Evolutionary conservation across 345 rosid species (phyloP), one percentile per base, ranked within the genome.

Genomic region (Lepidium aucheri): DNA sequence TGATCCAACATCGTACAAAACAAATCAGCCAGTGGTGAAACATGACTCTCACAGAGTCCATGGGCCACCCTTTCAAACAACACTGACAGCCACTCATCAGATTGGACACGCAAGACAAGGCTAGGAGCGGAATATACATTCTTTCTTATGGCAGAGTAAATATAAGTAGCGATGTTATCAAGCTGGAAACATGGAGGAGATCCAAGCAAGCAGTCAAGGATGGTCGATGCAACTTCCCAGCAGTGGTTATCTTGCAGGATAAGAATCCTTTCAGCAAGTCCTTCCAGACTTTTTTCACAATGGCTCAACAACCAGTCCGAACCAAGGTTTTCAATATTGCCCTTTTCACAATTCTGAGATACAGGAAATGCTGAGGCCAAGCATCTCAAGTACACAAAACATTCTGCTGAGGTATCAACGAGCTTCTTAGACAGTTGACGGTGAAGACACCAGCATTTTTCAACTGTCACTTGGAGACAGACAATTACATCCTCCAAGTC

Each of bases 171-270:
- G 46, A 82, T 70, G 47, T 65, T 66, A 44, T 77, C 75, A 64
- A 85, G 76, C 53, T 38, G 78, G 77, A 89, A 78, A 67, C 63
- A 72, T 12, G 41, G 68, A 45, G 93, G 86, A 55, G 76, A 74
- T 47, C 63, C 85, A 68, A 83, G 81, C 72, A 89, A 74, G 75
- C 96, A 86, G 72, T 89, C 85, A 74, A 89, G 79, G 61, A 83
- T 63, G 45, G 75, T 68, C 53, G 93, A 82, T 39, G 85, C 81
- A 74, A 85, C 87, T 72, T 82, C 83, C 96, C 96, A 89, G 77
- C 87, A 85, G 70, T 65, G 71, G 8, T 65, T 83, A 73, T 80
- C 85, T 72, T 75, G 85, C 24, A 83, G 78, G 77, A 59, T 62
- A 55, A 67, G 36, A 52, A 81, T 72, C 45, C 52, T 63, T 77